phyloP scores from a whole-genome alignment of 768 basidiomycete species.

The Suillus ampliporus region DNA sequence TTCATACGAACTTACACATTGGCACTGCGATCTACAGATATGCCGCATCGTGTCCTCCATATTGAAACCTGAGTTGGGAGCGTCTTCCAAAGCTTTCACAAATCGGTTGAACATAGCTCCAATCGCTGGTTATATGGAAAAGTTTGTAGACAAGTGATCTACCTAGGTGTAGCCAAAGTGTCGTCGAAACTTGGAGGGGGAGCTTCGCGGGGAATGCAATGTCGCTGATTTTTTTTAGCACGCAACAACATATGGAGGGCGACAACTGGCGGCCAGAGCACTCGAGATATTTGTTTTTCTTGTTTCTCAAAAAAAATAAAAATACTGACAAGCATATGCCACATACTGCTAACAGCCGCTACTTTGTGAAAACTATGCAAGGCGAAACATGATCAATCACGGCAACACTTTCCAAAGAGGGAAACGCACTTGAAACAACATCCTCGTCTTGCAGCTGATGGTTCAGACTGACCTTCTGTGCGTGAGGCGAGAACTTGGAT shows the following conservation, averaged over 20 bases:
- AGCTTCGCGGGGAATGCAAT: no score
- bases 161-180: background rate
- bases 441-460: constrained; percentile 90
- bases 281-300: background rate
- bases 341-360: background rate
- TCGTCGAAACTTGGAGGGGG: background rate
- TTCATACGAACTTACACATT: no score
- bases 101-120: background rate
- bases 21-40: no score
- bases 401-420: background rate
- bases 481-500: constrained; percentile 91
- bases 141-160: background rate
- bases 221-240: background rate
- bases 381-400: background rate
- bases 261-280: background rate
- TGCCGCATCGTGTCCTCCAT: no score
- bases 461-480: constrained; percentile 88
- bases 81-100: no score
- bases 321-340: background rate
- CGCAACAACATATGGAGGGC: background rate
- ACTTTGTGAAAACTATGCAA: constrained; percentile 7
- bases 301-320: background rate
- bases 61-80: no score
- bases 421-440: constrained; percentile 81
- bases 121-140: background rate